phyloP scores from a whole-genome alignment of 768 basidiomycete species.

The Serendipita sp. region DNA sequence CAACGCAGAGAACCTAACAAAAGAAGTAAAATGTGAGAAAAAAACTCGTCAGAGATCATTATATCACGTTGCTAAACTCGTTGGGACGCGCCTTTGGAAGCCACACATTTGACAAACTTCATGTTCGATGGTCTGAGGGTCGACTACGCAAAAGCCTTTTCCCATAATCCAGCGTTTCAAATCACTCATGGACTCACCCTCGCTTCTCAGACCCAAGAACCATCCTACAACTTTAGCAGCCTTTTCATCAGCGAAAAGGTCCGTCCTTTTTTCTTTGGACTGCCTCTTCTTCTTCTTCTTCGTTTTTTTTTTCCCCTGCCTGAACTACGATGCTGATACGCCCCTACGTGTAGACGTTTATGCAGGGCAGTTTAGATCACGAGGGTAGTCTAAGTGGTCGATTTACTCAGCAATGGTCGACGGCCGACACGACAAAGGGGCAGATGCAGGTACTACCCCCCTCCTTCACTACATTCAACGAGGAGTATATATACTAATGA shows the following conservation, averaged over 20 bases:
- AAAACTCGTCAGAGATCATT: not conserved
- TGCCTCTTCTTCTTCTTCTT: not conserved
- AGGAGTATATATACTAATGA: not conserved
- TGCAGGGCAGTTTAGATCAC: slow-evolving; percentile 58
- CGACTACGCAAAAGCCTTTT: slow-evolving; percentile 86
- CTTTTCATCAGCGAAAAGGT: slow-evolving; percentile 79
- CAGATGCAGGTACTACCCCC: slow-evolving; percentile 54
- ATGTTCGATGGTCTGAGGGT: slow-evolving; percentile 87
- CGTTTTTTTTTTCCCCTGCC: not conserved
- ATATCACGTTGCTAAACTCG: not conserved
- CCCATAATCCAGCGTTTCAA: slow-evolving; percentile 91
- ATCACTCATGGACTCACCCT: slow-evolving; percentile 91
- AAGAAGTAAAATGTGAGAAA: slow-evolving; percentile 73
- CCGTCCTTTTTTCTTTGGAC: slow-evolving; percentile 8
- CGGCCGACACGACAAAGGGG: slow-evolving; percentile 63
- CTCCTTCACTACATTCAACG: not conserved
- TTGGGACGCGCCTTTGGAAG: slow-evolving; percentile 24
- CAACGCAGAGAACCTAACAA: slow-evolving; percentile 78
- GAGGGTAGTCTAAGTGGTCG: slow-evolving; percentile 65
- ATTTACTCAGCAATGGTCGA: slow-evolving; percentile 77
- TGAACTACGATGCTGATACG: slow-evolving; percentile 23
- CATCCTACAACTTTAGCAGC: slow-evolving; percentile 90
- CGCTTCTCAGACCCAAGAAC: slow-evolving; percentile 66
- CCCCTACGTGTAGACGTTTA: slow-evolving; percentile 11
- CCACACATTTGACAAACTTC: slow-evolving; percentile 82